Evolutionary conservation across 352 stramenopile genomes (phyloP).

Genomic region (Phytophthora constricta): DNA sequence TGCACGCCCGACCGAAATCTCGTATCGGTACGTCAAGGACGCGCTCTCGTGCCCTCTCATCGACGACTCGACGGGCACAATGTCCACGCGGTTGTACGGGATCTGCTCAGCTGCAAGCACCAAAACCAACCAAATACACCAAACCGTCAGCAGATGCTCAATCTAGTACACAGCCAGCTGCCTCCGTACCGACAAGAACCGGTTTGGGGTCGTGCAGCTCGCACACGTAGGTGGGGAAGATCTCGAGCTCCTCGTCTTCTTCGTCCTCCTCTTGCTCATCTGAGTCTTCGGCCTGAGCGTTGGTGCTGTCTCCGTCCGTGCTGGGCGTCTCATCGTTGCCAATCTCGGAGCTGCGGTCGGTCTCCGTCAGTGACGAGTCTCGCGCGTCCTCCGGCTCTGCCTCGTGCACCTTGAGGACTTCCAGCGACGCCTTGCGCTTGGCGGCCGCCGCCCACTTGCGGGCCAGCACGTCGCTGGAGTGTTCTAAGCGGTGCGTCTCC

Average conservation of each 20-base stretch:
- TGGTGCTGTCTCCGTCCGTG: conserved; percentile 37
- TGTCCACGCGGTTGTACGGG: conserved; percentile 62
- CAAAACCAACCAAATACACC: too few relatives aligned
- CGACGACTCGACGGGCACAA: conserved; percentile 45
- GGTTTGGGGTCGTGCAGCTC: conserved; percentile 78
- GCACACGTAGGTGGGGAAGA: conserved; percentile 75
- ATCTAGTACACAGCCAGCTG: too few relatives aligned
- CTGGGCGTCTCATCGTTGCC: conserved; percentile 41
- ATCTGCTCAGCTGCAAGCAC: conserved; percentile 64
- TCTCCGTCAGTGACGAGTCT: conserved; percentile 45
- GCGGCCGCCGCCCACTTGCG: conserved; percentile 51
- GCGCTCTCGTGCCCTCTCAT: conserved; percentile 11
- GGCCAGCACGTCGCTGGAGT: conserved; percentile 44
- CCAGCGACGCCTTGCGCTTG: conserved; percentile 44
- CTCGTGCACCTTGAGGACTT: conserved; percentile 35
- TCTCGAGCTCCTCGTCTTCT: conserved; percentile 34
- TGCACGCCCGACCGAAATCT: conserved; percentile 65
- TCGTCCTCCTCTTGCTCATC: conserved; percentile 41
- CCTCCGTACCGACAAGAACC: conserved; percentile 67
- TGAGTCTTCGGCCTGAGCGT: conserved; percentile 33
- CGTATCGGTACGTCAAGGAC: conserved; percentile 57
- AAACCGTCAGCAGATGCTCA: too few relatives aligned
- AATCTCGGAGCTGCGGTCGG: conserved; percentile 47
- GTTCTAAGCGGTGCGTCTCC: conserved; percentile 27
- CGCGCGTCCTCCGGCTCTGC: conserved; percentile 31